Percentiles rank a stretch among this genome's conserved stretches.
These are phyloP conservation scores for Corchorus capsularis DNA, from an alignment of 345 rosid species.

Conservation along the genomic window DNA sequence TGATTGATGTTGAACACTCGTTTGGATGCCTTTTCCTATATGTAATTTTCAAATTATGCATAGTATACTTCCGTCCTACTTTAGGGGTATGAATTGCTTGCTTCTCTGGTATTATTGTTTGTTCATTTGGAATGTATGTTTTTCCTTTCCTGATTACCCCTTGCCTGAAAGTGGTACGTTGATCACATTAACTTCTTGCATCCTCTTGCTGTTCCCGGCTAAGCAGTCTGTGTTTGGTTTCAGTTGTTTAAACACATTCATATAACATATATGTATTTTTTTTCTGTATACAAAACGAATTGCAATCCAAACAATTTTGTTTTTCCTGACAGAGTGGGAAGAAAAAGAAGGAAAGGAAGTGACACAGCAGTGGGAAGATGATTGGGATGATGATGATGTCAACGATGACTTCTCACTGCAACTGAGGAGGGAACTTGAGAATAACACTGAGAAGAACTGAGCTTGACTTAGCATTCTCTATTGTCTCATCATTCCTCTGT, in stretches of 20 bases:
- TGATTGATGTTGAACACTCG: background rate
- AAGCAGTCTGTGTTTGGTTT: background rate
- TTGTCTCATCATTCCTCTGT: background rate
- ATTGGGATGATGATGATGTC: constrained; percentile 24
- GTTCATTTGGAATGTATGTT: constrained; percentile 5
- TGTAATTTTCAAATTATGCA: background rate
- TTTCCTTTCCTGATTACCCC: background rate
- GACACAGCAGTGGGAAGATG: constrained; percentile 21
- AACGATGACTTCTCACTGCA: constrained; percentile 65
- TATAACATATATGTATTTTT: background rate
- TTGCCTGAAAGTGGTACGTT: background rate
- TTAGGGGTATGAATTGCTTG: background rate
- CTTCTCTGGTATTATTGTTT: background rate
- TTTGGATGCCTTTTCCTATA: background rate
- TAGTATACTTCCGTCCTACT: background rate
- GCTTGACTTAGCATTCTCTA: background rate
- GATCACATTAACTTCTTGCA: background rate
- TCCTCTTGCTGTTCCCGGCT: background rate
- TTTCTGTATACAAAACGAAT: background rate
- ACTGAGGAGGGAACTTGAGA: constrained; percentile 83
- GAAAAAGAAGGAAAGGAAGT: constrained; percentile 16
- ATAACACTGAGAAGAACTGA: constrained; percentile 51
- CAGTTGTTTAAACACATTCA: background rate
- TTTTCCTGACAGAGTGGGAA: constrained; percentile 15
- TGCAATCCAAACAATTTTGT: background rate